These are phyloP conservation scores for Amniculicola lignicola DNA, from an alignment of 495 filamentous ascomycete genomes.

Conservation along the genomic window DNA sequence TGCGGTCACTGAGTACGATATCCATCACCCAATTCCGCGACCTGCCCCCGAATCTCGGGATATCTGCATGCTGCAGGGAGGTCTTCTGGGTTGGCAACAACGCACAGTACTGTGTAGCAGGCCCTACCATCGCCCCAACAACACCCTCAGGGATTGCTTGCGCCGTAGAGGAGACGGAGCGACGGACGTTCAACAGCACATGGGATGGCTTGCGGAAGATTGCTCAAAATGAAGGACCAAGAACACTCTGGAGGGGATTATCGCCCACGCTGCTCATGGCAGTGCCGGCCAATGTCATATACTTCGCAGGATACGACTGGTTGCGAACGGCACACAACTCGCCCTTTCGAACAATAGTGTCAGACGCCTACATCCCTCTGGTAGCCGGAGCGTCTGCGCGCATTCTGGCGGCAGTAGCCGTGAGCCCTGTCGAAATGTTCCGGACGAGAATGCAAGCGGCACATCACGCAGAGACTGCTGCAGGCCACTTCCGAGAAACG, in stretches of 20 bases:
- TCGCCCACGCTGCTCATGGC: constrained; percentile 93
- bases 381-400: constrained; percentile 76
- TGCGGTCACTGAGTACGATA: constrained; percentile 38
- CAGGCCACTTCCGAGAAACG: constrained; percentile 69
- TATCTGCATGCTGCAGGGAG: constrained; percentile 93
- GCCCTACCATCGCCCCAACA: constrained; percentile 40
- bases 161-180: constrained; percentile 79
- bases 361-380: constrained; percentile 70
- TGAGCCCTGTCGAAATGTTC: constrained; percentile 93
- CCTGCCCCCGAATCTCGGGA: constrained; percentile 73
- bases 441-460: constrained; percentile 85
- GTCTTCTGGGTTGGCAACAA: constrained; percentile 94
- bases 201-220: constrained; percentile 93
- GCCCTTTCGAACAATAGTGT: constrained; percentile 48
- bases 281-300: constrained; percentile 93
- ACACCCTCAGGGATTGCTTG: constrained; percentile 59
- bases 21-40: constrained; percentile 56
- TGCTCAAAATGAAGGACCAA: constrained; percentile 85
- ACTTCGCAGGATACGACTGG: constrained; percentile 98
- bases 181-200: constrained; percentile 81
- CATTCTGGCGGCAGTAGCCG: constrained; percentile 72
- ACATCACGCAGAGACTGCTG: constrained; percentile 49
- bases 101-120: constrained; percentile 73
- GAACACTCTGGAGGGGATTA: constrained; percentile 87
- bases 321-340: constrained; percentile 67